Evolutionary conservation across 768 basidiomycete species (phyloP).

Genomic region (Tricholoma matsutake): DNA sequence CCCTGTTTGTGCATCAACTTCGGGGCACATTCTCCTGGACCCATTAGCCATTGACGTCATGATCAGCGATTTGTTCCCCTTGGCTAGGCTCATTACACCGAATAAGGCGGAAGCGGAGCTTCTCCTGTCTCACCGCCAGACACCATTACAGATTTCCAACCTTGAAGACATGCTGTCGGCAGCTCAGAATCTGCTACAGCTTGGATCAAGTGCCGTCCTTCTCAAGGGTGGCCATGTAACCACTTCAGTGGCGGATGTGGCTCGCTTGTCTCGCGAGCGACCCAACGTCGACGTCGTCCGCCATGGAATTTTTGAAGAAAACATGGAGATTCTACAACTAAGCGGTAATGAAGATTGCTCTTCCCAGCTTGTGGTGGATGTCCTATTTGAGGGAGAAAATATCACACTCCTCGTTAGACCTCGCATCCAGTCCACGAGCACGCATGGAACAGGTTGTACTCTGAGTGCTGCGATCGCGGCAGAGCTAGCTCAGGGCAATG

Average conservation of each 20-base stretch:
- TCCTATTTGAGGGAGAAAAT: constrained; percentile 43
- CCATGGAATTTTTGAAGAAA: constrained; percentile 47
- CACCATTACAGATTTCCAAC: constrained; percentile 32
- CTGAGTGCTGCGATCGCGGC: constrained; percentile 80
- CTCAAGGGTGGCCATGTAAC: constrained; percentile 84
- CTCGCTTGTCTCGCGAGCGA: constrained; percentile 22
- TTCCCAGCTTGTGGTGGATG: constrained; percentile 55
- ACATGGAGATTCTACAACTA: constrained; percentile 59
- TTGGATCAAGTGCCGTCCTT: constrained; percentile 58
- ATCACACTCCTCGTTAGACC: constrained; percentile 58
- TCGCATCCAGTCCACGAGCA: constrained; percentile 62
- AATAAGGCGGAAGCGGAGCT: constrained; percentile 81
- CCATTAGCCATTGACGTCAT: constrained; percentile 61
- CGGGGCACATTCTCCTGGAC: constrained; percentile 75
- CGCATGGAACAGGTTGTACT: constrained; percentile 93
- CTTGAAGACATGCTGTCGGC: constrained; percentile 62
- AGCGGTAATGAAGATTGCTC: constrained; percentile 16
- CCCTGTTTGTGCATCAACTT: constrained; percentile 90
- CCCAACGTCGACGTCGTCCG: constrained; percentile 37
- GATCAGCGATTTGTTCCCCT: constrained; percentile 62
- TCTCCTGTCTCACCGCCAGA: constrained; percentile 43
- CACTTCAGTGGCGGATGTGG: constrained; percentile 44
- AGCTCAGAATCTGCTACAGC: constrained; percentile 42
- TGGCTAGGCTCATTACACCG: constrained; percentile 75
- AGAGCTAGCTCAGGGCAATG: constrained; percentile 52